Percentiles rank a stretch among this genome's conserved stretches.
phyloP scores from a whole-genome alignment of 805 yeast genomes.

The Kuraishia hungarica region DNA sequence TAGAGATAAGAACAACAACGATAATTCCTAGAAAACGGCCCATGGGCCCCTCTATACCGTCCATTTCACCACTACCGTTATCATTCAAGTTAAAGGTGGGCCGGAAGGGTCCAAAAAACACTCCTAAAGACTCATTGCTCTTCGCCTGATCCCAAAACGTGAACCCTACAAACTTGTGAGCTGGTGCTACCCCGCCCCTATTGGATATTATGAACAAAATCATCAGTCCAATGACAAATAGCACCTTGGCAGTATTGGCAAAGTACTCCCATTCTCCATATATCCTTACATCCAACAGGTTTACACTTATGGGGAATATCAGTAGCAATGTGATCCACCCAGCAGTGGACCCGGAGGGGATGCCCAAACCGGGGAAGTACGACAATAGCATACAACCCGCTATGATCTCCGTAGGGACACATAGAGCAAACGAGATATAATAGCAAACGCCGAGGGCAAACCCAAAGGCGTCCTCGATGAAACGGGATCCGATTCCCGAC shows the following conservation, averaged over 20 bases:
- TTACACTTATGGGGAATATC: slow-evolving; percentile 28
- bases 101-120: slow-evolving; percentile 54
- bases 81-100: slow-evolving; percentile 52
- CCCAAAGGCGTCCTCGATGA: slow-evolving; percentile 56
- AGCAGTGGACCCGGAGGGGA: slow-evolving; percentile 38
- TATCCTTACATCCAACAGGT: slow-evolving; percentile 47
- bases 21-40: slow-evolving; percentile 48
- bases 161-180: slow-evolving; percentile 38
- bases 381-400: slow-evolving; percentile 58
- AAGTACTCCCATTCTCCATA: slow-evolving; percentile 16
- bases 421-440: slow-evolving; percentile 53
- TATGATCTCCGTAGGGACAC: slow-evolving; percentile 63
- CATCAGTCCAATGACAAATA: slow-evolving; percentile 1
- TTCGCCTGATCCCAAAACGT: slow-evolving; percentile 47
- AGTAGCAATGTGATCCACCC: slow-evolving; percentile 51
- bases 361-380: slow-evolving; percentile 41
- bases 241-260: background rate
- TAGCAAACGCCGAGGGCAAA: slow-evolving; percentile 57
- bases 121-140: slow-evolving; percentile 27
- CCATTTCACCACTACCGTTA: slow-evolving; percentile 32
- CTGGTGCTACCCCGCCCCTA: slow-evolving; percentile 7
- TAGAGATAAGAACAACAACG: slow-evolving; percentile 43
- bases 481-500: slow-evolving; percentile 51
- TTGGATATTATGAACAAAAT: slow-evolving; percentile 2
- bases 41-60: slow-evolving; percentile 41